A percentile compares a stretch with the other conserved stretches of the same genome.
phyloP scores from a whole-genome alignment of 495 filamentous ascomycete genomes.

The Lophiotrema nucula region DNA sequence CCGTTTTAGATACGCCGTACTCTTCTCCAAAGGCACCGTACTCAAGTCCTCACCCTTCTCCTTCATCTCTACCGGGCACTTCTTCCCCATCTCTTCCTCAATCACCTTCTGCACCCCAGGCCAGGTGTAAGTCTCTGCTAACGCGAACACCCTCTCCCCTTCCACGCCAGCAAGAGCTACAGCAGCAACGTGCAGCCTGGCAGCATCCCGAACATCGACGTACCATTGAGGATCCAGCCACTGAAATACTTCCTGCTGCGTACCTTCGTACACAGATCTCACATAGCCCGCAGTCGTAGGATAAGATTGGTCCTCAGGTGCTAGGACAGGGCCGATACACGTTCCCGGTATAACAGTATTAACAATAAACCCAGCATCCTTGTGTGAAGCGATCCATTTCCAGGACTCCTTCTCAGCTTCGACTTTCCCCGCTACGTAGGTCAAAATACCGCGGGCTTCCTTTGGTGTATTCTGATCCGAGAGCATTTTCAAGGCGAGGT shows the following conservation, averaged over 20 bases:
- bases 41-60: constrained; percentile 8
- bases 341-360: constrained; percentile 49
- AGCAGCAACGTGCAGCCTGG: constrained; percentile 10
- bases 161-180: constrained; percentile 1
- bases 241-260: neutral
- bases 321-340: constrained; percentile 34
- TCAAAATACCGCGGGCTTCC: constrained; percentile 11
- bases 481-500: neutral
- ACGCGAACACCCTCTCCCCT: constrained; percentile 8
- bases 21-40: neutral
- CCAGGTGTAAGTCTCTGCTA: constrained; percentile 12
- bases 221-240: constrained; percentile 16
- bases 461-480: neutral
- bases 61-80: neutral
- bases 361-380: constrained; percentile 46
- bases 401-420: constrained; percentile 52
- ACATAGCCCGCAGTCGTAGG: constrained; percentile 10
- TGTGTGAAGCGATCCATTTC: constrained; percentile 50
- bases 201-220: constrained; percentile 5
- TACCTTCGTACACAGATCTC: constrained; percentile 3
- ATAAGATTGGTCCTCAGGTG: constrained; percentile 10
- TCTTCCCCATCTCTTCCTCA: constrained; percentile 9
- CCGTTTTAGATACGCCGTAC: neutral
- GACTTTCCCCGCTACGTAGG: constrained; percentile 56
- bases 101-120: neutral